Conservation (phyloP, 495 filamentous ascomycete genomes). For the Neurospora pannonica region DNA sequence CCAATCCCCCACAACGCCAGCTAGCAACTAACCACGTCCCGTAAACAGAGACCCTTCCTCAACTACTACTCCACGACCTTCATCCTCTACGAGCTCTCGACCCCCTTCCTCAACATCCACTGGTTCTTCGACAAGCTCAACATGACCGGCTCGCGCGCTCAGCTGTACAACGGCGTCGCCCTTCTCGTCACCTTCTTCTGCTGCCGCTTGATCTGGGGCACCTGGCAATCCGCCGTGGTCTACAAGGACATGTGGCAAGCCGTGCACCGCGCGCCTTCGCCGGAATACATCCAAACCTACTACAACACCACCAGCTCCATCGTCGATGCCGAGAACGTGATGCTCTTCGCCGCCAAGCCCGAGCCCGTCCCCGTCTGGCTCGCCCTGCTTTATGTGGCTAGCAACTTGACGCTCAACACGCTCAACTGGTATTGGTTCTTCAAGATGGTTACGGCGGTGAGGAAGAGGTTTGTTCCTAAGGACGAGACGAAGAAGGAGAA, state of each 20-base stretch:
- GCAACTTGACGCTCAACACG: constrained; percentile 72
- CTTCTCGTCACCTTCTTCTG: constrained; percentile 69
- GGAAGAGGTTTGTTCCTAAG: constrained; percentile 71
- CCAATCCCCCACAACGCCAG: not conserved
- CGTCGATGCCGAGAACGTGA: constrained; percentile 30
- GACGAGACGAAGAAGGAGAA: constrained; percentile 21
- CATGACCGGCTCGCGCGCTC: constrained; percentile 71
- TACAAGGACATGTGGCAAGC: constrained; percentile 73
- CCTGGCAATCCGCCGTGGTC: constrained; percentile 65
- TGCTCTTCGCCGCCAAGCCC: constrained; percentile 35
- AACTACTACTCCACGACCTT: constrained; percentile 89
- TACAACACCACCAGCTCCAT: constrained; percentile 21
- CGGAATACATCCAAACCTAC: constrained; percentile 20
- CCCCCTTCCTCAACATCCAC: constrained; percentile 91
- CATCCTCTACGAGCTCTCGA: constrained; percentile 96
- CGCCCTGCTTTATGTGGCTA: constrained; percentile 60
- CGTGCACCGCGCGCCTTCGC: constrained; percentile 30
- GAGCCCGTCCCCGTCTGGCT: constrained; percentile 69
- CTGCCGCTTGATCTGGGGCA: constrained; percentile 88
- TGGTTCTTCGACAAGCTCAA: constrained; percentile 99
- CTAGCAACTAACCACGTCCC: not conserved
- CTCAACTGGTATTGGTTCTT: constrained; percentile 96
- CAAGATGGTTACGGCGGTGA: constrained; percentile 89
- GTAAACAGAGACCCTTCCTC: constrained; percentile 70
- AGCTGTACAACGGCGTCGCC: constrained; percentile 80